Percentiles rank a stretch among this genome's conserved stretches.
phyloP scores from a whole-genome alignment of 2,329 filamentous ascomycete genomes.

The Neophaeococcomyces mojaviensis region DNA sequence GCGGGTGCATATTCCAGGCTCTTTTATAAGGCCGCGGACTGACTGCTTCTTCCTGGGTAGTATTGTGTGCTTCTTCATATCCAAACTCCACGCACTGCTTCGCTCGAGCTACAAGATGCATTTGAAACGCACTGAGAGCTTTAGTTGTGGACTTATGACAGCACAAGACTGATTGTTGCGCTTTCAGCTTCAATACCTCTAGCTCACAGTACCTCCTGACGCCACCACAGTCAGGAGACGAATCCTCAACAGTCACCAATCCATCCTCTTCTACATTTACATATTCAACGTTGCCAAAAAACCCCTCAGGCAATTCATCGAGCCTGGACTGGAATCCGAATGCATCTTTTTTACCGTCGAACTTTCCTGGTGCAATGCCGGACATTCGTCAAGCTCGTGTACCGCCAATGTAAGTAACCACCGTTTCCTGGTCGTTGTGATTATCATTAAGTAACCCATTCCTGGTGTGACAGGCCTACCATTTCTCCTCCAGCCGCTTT shows the following conservation, averaged over 20 bases:
- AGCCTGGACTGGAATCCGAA: conserved; percentile 4
- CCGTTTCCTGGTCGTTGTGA: too few relatives aligned
- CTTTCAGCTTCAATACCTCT: conserved; percentile 8
- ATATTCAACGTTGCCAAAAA: conserved; percentile 33
- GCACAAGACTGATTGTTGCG: conserved; percentile 5
- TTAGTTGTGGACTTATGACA: not conserved
- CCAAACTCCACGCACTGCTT: not conserved
- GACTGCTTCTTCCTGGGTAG: not conserved
- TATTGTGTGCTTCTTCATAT: not conserved
- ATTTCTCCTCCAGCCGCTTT: not conserved
- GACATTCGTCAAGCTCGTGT: conserved; percentile 1
- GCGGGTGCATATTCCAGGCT: not conserved
- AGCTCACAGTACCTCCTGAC: conserved; percentile 42
- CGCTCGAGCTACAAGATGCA: not conserved
- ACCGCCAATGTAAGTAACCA: not conserved
- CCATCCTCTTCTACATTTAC: conserved; percentile 44
- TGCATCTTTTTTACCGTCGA: not conserved
- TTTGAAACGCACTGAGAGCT: not conserved
- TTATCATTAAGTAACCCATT: too few relatives aligned
- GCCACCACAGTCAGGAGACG: conserved; percentile 47
- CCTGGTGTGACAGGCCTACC: too few relatives aligned
- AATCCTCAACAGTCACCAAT: conserved; percentile 46
- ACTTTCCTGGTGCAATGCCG: conserved; percentile 7
- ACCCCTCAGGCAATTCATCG: conserved; percentile 22
- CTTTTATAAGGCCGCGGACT: not conserved